Conservation (phyloP, 495 filamentous ascomycete genomes). For the Aspergillus panamensis region DNA sequence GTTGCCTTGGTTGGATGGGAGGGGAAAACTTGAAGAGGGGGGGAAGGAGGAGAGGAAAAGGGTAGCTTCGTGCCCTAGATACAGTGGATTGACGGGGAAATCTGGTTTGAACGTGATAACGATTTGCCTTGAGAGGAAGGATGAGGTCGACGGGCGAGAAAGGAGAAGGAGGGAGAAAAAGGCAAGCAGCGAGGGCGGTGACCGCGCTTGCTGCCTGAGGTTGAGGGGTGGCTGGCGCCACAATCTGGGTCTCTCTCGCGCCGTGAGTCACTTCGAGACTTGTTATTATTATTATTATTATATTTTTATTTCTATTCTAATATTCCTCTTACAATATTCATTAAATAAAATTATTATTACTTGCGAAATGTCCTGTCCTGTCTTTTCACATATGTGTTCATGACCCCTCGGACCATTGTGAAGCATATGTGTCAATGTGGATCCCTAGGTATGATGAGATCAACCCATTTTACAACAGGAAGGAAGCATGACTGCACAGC, state of each 20-base stretch:
- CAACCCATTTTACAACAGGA: neutral
- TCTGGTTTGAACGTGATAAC: slow-evolving; percentile 27
- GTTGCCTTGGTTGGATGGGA: slow-evolving; percentile 20
- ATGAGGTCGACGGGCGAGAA: slow-evolving; percentile 27
- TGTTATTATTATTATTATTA: too few relatives aligned
- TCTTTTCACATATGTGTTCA: too few relatives aligned
- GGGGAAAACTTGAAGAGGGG: slow-evolving; percentile 52
- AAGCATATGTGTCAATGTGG: neutral
- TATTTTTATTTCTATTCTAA: neutral
- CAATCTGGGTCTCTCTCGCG: too few relatives aligned
- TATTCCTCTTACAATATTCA: neutral
- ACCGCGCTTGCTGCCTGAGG: slow-evolving; percentile 2
- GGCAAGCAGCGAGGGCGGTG: slow-evolving; percentile 21
- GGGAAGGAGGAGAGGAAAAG: slow-evolving; percentile 43
- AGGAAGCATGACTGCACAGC: too few relatives aligned
- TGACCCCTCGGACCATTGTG: neutral
- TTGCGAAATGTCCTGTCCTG: too few relatives aligned
- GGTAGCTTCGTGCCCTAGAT: slow-evolving; percentile 93
- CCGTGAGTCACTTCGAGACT: too few relatives aligned
- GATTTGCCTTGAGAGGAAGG: slow-evolving; percentile 29
- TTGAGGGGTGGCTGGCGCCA: neutral
- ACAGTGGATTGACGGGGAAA: slow-evolving; percentile 33
- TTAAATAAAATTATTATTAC: neutral
- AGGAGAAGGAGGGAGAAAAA: slow-evolving; percentile 33
- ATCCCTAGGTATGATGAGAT: neutral